Evolutionary conservation across 352 stramenopile species (phyloP).

Genomic region (Phytophthora cactorum): DNA sequence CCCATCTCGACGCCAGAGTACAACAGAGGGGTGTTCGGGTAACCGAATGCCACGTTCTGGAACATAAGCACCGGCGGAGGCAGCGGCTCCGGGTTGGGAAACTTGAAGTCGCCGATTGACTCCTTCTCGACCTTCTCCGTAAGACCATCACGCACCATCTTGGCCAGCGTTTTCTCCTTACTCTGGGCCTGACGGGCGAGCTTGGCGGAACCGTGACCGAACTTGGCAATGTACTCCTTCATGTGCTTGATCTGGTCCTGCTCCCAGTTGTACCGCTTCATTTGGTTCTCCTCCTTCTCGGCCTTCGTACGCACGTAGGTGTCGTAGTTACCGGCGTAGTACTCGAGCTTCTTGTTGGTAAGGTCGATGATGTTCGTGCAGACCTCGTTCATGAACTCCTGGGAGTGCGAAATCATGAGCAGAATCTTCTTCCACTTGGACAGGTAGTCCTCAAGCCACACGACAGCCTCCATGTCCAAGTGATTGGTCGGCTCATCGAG

Average conservation of each 20-base stretch:
- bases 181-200: constrained; percentile 97
- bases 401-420: constrained; percentile 97
- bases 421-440: constrained; percentile 97
- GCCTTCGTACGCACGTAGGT: constrained; percentile 96
- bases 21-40: constrained; percentile 91
- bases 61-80: constrained; percentile 97
- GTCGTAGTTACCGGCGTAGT: constrained; percentile 99
- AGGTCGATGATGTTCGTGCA: constrained; percentile 99
- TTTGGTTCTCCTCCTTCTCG: constrained; percentile 98
- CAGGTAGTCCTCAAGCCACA: constrained; percentile 99
- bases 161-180: constrained; percentile 99
- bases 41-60: constrained; percentile 97
- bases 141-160: constrained; percentile 97
- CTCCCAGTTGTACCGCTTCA: constrained; percentile 98
- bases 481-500: constrained; percentile 97
- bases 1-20: constrained; percentile 96
- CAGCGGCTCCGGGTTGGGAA: constrained; percentile 95
- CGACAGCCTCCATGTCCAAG: constrained; percentile 98
- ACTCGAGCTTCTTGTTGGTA: constrained; percentile 94
- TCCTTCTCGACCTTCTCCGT: constrained; percentile 95
- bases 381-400: constrained; percentile 99
- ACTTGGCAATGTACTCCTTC: constrained; percentile 99
- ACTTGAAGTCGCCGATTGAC: constrained; percentile 93
- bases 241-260: constrained; percentile 98
- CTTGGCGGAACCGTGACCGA: constrained; percentile 98